phyloP scores from a whole-genome alignment of 1,284 basidiomycete genomes.

The Pterula multifida region DNA sequence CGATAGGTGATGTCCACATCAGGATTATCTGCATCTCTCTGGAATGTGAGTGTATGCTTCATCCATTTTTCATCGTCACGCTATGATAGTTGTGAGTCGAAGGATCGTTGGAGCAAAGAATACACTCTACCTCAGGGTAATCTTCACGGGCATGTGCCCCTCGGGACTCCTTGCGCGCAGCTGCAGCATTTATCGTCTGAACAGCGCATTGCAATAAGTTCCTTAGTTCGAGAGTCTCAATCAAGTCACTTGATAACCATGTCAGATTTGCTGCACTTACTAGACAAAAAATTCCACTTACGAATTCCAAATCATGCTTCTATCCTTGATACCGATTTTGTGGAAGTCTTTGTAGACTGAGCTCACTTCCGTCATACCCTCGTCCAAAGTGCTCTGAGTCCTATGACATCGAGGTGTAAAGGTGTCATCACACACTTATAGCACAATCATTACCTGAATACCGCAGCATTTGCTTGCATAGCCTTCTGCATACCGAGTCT shows the following conservation, averaged over 20 bases:
- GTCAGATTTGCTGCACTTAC: conserved; percentile 9
- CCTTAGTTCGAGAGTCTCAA: conserved; percentile 94
- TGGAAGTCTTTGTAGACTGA: conserved; percentile 83
- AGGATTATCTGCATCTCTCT: conserved; percentile 59
- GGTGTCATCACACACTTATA: neutral
- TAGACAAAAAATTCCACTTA: conserved; percentile 20
- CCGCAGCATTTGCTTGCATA: conserved; percentile 92
- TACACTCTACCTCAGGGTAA: conserved; percentile 69
- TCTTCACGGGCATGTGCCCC: conserved; percentile 98
- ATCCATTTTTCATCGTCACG: conserved; percentile 88
- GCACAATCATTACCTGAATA: conserved; percentile 55
- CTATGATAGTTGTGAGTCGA: conserved; percentile 28
- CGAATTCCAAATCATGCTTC: conserved; percentile 99
- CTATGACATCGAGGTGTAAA: conserved; percentile 23
- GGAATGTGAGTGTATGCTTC: conserved; percentile 90
- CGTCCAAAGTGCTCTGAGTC: conserved; percentile 84
- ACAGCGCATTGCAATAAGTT: conserved; percentile 93
- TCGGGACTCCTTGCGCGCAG: conserved; percentile 93
- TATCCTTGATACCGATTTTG: conserved; percentile 92
- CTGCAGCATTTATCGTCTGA: conserved; percentile 92
- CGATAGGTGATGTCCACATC: conserved; percentile 90
- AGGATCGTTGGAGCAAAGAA: too few relatives aligned
- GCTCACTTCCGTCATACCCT: conserved; percentile 83
- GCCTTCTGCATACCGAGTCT: conserved; percentile 97
- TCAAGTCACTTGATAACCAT: conserved; percentile 57